Percentiles rank a stretch among this genome's conserved stretches.
Evolutionary conservation across 2,329 filamentous ascomycete species (phyloP).

Genomic region (Hypoxylon sp.): DNA sequence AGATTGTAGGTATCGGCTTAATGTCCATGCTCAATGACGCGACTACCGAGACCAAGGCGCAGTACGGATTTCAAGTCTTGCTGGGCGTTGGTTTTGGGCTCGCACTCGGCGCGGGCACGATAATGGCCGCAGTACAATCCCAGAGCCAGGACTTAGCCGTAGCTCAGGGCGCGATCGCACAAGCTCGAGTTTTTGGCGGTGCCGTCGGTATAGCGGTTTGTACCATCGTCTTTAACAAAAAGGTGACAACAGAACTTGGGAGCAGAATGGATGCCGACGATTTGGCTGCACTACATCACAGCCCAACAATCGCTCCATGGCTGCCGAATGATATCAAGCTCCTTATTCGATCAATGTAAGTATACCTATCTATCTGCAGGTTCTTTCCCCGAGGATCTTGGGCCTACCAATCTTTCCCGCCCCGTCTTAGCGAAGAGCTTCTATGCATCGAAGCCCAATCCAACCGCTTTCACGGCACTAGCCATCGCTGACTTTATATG

Average conservation of each 20-base stretch:
- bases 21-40: constrained; percentile 59
- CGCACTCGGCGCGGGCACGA: constrained; percentile 67
- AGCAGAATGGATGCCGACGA: constrained; percentile 54
- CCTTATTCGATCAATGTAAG: constrained; percentile 55
- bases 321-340: constrained; percentile 52
- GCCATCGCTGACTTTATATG: constrained; percentile 8
- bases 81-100: constrained; percentile 71
- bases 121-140: constrained; percentile 68
- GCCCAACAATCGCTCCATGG: constrained; percentile 56
- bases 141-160: constrained; percentile 65
- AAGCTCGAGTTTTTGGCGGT: constrained; percentile 70
- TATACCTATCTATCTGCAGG: constrained; percentile 1
- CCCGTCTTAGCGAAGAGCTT: neutral
- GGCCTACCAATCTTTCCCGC: neutral
- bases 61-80: constrained; percentile 68
- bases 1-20: constrained; percentile 65
- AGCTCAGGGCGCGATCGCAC: constrained; percentile 70
- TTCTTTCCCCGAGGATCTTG: neutral
- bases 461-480: no score
- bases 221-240: constrained; percentile 68
- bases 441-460: neutral
- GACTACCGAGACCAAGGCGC: constrained; percentile 54
- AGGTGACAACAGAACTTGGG: constrained; percentile 56
- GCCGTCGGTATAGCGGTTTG: constrained; percentile 69
- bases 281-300: constrained; percentile 59